Evolutionary conservation across 257 asterid species (phyloP), one percentile per base, ranked within the genome.

Genomic region (Primulina tabacum): DNA sequence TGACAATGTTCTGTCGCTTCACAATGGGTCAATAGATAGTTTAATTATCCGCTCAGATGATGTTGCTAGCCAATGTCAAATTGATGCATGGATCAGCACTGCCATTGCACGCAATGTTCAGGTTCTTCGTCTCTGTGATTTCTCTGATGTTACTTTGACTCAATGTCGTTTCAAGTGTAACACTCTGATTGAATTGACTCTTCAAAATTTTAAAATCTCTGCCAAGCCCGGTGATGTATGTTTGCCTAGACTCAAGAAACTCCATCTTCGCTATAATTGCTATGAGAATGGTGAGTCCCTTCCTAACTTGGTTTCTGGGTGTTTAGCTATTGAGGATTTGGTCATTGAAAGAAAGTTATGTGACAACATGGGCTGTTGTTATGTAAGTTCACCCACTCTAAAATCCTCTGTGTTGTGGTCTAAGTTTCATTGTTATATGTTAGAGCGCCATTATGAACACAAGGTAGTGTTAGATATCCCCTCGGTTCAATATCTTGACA

Each of bases 81-180:
- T 61, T 2, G 65, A 30, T 30, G 65, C 65, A 14, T 30, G 40
- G 65, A 61, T 61, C 18, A 28, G 65, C 65, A 61, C 43, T 61
- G 43, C 65, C 16, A 29, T 61, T 12, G 8, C 65, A 3, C 65
- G 43, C 20, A n/a, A 30, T 6, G 43, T 61, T 29, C 38, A 30
- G 10, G 40, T 30, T 61, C 65, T 61, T 61, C 11, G 12, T 28
- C 65, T 28, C 30, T 3, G 4, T 28, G 30, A 28, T 28, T 28
- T 14, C 65, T 29, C 6, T 61, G 43, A 29, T 14, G 37, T 34
- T 60, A 40, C 10, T 5, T 29, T 61, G 40, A 37, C 65, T 61
- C 8, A 6, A 34, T 1, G 37, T 7, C 6, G 37, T 21, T 61
- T 61, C 65, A 61, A 18, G 38, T 61, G 65, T 37, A 61, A 61